Conservation (phyloP, 148 eudicot genomes). For the Amaranthus palmeri region DNA sequence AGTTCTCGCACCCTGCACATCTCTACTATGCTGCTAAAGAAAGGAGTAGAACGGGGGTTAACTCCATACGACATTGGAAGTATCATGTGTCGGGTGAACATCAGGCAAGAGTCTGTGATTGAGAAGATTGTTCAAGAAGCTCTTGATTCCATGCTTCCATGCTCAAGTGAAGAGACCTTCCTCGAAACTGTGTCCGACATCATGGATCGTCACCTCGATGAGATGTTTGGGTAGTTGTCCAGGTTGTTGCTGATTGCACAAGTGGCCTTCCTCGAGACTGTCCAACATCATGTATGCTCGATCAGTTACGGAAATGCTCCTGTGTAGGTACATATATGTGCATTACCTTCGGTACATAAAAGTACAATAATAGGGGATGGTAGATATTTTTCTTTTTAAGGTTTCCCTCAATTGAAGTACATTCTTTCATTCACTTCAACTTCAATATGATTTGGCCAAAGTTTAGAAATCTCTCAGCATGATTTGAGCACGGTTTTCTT, state of each 20-base stretch:
- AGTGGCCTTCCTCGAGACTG: too few relatives aligned
- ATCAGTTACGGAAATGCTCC: background rate
- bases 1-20: slow-evolving; percentile 62
- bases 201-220: slow-evolving; percentile 60
- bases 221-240: slow-evolving; percentile 23
- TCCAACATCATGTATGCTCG: too few relatives aligned
- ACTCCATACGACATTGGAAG: slow-evolving; percentile 70
- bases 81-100: slow-evolving; percentile 65
- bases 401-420: slow-evolving; percentile 26
- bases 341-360: slow-evolving; percentile 25
- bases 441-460: slow-evolving; percentile 9
- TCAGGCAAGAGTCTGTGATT: slow-evolving; percentile 55
- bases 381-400: slow-evolving; percentile 10
- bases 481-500: slow-evolving; percentile 20
- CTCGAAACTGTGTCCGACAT: slow-evolving; percentile 53
- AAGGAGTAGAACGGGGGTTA: slow-evolving; percentile 59
- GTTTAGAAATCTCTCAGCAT: slow-evolving; percentile 21
- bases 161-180: slow-evolving; percentile 51
- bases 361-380: slow-evolving; percentile 25
- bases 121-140: slow-evolving; percentile 71
- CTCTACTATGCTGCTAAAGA: slow-evolving; percentile 74
- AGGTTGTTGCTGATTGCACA: too few relatives aligned
- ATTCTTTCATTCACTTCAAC: slow-evolving; percentile 20
- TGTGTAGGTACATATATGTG: slow-evolving; percentile 27
- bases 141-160: slow-evolving; percentile 47